phyloP scores from a whole-genome alignment of 768 basidiomycete genomes.

The Polyporus arcularius region DNA sequence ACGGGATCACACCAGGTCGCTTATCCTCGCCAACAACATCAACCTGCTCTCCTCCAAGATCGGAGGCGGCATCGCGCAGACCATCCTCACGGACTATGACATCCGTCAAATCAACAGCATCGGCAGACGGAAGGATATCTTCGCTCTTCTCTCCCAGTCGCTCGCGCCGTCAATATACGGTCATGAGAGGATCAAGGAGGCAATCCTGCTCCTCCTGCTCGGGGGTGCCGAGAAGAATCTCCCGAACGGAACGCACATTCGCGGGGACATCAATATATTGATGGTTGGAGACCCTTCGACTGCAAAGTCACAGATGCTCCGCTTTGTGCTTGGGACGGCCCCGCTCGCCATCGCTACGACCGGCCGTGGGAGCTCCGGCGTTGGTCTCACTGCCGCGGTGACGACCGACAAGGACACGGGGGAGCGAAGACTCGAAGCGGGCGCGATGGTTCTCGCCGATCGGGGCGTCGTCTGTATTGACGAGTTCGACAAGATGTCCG shows the following conservation, averaged over 20 bases:
- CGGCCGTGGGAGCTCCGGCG: slow-evolving; percentile 96
- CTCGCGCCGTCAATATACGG: slow-evolving; percentile 98
- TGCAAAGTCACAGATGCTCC: slow-evolving; percentile 93
- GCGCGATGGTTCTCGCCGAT: slow-evolving; percentile 99
- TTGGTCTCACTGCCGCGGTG: slow-evolving; percentile 97
- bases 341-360: slow-evolving; percentile 98
- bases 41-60: slow-evolving; percentile 93
- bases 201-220: slow-evolving; percentile 88
- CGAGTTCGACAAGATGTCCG: slow-evolving; percentile 99
- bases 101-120: slow-evolving; percentile 96
- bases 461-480: slow-evolving; percentile 99
- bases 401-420: slow-evolving; percentile 98
- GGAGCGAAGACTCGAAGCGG: slow-evolving; percentile 94
- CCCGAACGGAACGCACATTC: slow-evolving; percentile 95
- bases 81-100: slow-evolving; percentile 88
- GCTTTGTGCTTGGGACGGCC: slow-evolving; percentile 94
- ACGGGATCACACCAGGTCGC: slow-evolving; percentile 56
- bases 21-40: slow-evolving; percentile 93
- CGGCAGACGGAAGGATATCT: slow-evolving; percentile 83
- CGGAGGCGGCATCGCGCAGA: slow-evolving; percentile 93
- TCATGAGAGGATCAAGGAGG: slow-evolving; percentile 93
- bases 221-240: slow-evolving; percentile 98
- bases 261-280: slow-evolving; percentile 98
- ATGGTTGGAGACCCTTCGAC: slow-evolving; percentile 99
- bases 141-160: slow-evolving; percentile 86